Conservation (phyloP, 495 filamentous ascomycete species). For the Xylaria scruposa region DNA sequence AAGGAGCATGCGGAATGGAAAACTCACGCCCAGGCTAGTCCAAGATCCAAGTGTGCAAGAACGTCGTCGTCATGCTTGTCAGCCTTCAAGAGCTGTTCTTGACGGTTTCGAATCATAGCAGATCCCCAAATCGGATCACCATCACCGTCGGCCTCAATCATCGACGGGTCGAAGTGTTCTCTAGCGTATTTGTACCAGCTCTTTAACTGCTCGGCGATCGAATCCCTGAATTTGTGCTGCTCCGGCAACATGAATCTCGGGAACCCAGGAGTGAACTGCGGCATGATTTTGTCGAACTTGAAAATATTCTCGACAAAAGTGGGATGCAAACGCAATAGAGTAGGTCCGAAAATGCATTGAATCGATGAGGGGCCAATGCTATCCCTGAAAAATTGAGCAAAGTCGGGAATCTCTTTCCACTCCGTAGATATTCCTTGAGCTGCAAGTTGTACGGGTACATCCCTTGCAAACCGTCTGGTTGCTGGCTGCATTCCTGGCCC, state of each 20-base stretch:
- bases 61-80: slow-evolving; percentile 30
- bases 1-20: background rate
- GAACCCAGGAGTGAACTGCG: slow-evolving; percentile 6
- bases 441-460: background rate
- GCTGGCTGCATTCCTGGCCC: slow-evolving; percentile 14
- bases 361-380: slow-evolving; percentile 17
- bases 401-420: slow-evolving; percentile 23
- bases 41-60: slow-evolving; percentile 28
- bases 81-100: slow-evolving; percentile 19
- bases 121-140: slow-evolving; percentile 25
- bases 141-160: slow-evolving; percentile 22
- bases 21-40: slow-evolving; percentile 32
- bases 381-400: slow-evolving; percentile 14
- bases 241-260: slow-evolving; percentile 15
- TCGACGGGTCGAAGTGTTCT: slow-evolving; percentile 7
- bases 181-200: slow-evolving; percentile 23
- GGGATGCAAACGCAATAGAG: slow-evolving; percentile 6
- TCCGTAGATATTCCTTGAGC: slow-evolving; percentile 18
- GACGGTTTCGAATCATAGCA: slow-evolving; percentile 16
- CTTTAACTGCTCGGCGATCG: slow-evolving; percentile 12
- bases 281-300: slow-evolving; percentile 15
- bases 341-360: slow-evolving; percentile 20
- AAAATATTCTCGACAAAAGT: slow-evolving; percentile 19
- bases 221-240: slow-evolving; percentile 14
- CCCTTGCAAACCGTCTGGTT: background rate